Percentiles rank a stretch among this genome's conserved stretches.
Evolutionary conservation across 352 stramenopile genomes (phyloP).

Genomic region (Poterioochromonas sp.): DNA sequence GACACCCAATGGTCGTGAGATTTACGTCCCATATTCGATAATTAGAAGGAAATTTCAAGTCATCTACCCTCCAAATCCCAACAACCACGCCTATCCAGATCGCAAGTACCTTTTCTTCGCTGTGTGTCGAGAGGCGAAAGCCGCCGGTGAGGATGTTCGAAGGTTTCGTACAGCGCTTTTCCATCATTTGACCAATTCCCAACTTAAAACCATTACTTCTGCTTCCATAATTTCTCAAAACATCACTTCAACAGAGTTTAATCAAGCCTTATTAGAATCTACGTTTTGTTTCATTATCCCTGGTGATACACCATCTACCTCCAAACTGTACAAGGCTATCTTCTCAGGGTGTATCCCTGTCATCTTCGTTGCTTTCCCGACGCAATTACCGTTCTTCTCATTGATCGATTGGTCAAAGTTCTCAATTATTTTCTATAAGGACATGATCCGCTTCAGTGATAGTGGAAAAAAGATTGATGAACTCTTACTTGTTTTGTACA

Average conservation of each 20-base stretch:
- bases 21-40: background rate
- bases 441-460: background rate
- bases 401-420: background rate
- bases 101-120: background rate
- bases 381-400: background rate
- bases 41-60: no score
- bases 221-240: background rate
- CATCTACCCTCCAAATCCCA: background rate
- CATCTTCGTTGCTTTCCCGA: background rate
- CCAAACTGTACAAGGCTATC: background rate
- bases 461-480: no score
- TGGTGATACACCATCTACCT: background rate
- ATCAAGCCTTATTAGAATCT: background rate
- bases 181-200: background rate
- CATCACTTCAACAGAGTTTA: background rate
- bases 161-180: background rate
- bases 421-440: background rate
- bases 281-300: background rate
- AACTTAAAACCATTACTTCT: background rate
- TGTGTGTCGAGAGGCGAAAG: background rate
- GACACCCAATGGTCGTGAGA: background rate
- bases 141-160: background rate
- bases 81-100: background rate
- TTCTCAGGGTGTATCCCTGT: conserved; percentile 2
- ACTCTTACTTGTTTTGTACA: no score